Evolutionary conservation across 371 early-diverging fungal species (phyloP), one percentile per base, ranked within the genome.

Genomic region (Coemansia sp.): DNA sequence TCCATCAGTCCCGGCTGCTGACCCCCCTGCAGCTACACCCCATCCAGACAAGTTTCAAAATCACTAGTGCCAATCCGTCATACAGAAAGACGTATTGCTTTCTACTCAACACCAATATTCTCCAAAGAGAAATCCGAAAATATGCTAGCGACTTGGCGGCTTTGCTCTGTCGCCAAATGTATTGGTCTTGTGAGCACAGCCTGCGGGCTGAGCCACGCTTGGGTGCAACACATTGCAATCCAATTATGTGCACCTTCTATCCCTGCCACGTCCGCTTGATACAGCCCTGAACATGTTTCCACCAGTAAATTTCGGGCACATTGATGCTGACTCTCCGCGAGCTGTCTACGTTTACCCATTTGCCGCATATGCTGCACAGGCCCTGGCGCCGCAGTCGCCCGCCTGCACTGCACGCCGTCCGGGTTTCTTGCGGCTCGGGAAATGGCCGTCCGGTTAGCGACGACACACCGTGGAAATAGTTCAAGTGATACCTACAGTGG

Each of bases 251-350:
- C 4, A 11, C 52, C 52, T 52, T 41, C n/a, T 36, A 36, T 13
- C n/a, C 23, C 15, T 57, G 19, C 73, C 69, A 72, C 3, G 66
- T 32, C n/a, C 61, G 65, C 51, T 68, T 72, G 56, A 67, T 72
- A 66, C 83, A 83, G 24, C 72, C 78, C 41, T 83, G 84, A 28
- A 80, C 71, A 41, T 83, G 83, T 63, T 80, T 83, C 82, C 82
- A 83, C 83, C 83, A 83, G 57, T 76, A 82, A 39, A 83, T 83
- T 61, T 83, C 67, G 0, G 82, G 82, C 6, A 79, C 80, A 11
- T 84, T 83, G 23, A 83, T 66, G 46, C 55, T 48, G 28, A 72
- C 67, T 17, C 74, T 62, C 26, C 82, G 58, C n/a, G 67, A 41
- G 65, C 82, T 76, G 32, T 77, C 80, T 6, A 72, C 54, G n/a